Evolutionary conservation across 805 yeast species (phyloP), one percentile per base, ranked within the genome.

Genomic region (Sugiyamaella floridensis): DNA sequence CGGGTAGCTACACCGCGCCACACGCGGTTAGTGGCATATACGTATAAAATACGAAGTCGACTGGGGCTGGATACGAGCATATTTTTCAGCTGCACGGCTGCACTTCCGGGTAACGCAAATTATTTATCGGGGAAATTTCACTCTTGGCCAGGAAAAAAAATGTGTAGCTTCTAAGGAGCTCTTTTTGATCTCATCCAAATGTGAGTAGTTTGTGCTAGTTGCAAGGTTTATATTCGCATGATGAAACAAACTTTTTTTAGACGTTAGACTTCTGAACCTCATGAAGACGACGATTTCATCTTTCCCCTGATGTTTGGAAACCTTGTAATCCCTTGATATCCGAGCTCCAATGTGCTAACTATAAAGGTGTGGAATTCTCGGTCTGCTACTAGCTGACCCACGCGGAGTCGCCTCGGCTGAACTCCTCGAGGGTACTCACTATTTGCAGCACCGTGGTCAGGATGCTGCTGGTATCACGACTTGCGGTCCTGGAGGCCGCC

Each of bases 401-500:
- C 68, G 75, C 20, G 76, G 76, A 47, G 77, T 79, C 53, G 97
- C 86, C 47, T 95, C 96, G 11, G 82, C 96, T 4, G 98, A 90
- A 65, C 76, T 93, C 45, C 83, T 89, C 52, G 99, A 93, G 67
- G 97, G 96, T 6, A 85, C 92, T 57, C 81, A 89, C 73, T 92
- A 85, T 68, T 75, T 93, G 56, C 99, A 93, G 68, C 99, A 93
- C 67, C 80, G 99, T 66, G 99, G 99, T 45, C 99, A 93, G 73
- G 99, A 93, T 69, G 99, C 99, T 10, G 97, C 97, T n/a, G 99
- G 99, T 58, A 92, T 93, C 51, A 93, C 89, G 20, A 93, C 99
- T 7, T 89, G 97, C 68, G 98, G 97, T 51, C 76, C 85, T 45
- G 82, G 92, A 56, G 99, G 98, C 58, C 79, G 99, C 55, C 79